A percentile compares a stretch with the other conserved stretches of the same genome.
Conservation (phyloP, 2,329 filamentous ascomycete species). For the Colletotrichum sansevieriae region DNA sequence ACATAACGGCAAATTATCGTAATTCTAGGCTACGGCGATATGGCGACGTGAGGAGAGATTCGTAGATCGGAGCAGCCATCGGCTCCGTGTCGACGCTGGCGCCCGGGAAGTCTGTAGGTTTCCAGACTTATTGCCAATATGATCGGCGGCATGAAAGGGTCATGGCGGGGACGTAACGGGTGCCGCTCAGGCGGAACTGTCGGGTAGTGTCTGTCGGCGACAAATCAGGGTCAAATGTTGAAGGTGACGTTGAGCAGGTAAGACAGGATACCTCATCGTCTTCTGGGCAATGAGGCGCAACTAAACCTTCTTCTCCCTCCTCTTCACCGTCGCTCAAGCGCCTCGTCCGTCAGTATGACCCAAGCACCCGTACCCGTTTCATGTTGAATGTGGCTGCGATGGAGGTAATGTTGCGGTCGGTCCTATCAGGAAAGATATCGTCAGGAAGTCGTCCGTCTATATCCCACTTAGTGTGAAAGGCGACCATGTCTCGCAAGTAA, state of each 20-base stretch:
- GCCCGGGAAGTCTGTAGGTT: background rate
- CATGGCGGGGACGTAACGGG: slow-evolving; percentile 17
- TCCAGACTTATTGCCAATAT: background rate
- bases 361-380: slow-evolving; percentile 5
- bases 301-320: background rate
- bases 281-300: slow-evolving; percentile 1
- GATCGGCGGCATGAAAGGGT: slow-evolving; percentile 13
- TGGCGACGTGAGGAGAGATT: too few relatives aligned
- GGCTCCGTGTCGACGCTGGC: slow-evolving; percentile 11
- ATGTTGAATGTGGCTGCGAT: background rate
- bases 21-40: too few relatives aligned
- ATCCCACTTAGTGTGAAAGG: too few relatives aligned
- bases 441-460: too few relatives aligned
- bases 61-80: background rate
- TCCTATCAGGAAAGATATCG: too few relatives aligned
- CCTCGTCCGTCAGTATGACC: slow-evolving; percentile 51
- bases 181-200: background rate
- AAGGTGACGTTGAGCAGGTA: background rate
- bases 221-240: slow-evolving; percentile 4
- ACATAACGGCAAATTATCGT: background rate
- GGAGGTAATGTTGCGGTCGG: background rate
- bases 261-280: slow-evolving; percentile 15
- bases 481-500: too few relatives aligned
- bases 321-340: slow-evolving; percentile 36
- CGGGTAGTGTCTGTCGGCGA: slow-evolving; percentile 2